Evolutionary conservation across 2,329 filamentous ascomycete genomes (phyloP), one percentile per base, ranked within the genome.

Genomic region (Diplodia corticola): DNA sequence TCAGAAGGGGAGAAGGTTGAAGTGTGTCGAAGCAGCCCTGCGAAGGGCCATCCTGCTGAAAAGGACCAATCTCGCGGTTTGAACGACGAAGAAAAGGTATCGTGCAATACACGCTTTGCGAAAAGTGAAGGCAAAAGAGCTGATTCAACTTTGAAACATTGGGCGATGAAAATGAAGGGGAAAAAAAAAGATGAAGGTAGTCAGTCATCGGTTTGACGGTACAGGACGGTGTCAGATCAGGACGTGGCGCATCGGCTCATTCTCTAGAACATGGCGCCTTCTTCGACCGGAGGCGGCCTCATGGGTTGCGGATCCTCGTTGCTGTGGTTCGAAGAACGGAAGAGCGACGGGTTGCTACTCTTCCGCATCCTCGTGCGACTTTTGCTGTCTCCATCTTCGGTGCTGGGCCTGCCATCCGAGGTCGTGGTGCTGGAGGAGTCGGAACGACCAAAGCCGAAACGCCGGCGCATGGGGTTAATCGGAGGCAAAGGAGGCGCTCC

Each of bases 381-480:
- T 12, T 61, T 61, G 40, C 15, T 60, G 33, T 64, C 63, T n/a
- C 51, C 33, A 24, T 63, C 60, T 10, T 64, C 63, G 17, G 63
- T 64, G 63, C 63, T 64, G 15, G 50, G 63, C 20, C 63, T 53
- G 26, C 63, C 63, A 13, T 64, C 63, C 26, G 63, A 64, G 6
- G 22, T 26, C 26, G 63, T 64, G 28, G 63, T 55, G 40, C 33
- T 55, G 13, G 50, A 55, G 73, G 81, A 69, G 74, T 76, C 74
- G 20, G 71, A 69, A 24, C 77, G 75, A 4, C 77, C 77, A 63
- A 79, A 77, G 17, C 76, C 77, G 65, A 79, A 83, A 15, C 83
- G 83, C 63, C 85, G 81, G 50, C 86, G 81, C 67, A 84, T 83
- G 0, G 86, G 85, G 71, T 88, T 88, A 81, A 87, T 85, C 0